Percentiles rank a stretch among this genome's conserved stretches.
phyloP scores from a whole-genome alignment of 768 basidiomycete genomes.

The Calocybe gangraenosa region DNA sequence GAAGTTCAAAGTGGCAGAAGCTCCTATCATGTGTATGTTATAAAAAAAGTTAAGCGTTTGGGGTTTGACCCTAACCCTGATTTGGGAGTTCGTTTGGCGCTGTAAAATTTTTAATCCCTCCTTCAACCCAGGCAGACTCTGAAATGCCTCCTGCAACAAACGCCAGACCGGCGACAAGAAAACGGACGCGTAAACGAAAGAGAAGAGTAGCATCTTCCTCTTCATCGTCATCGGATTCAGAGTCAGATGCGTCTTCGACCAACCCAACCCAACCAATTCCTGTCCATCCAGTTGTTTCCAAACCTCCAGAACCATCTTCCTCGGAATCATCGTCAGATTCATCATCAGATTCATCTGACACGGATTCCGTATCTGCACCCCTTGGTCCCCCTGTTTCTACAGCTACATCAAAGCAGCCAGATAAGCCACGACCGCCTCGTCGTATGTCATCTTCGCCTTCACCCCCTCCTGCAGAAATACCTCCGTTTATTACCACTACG shows the following conservation, averaged over 20 bases:
- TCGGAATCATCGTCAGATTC: conserved; percentile 29
- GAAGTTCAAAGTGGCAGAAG: background rate
- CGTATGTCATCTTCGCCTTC: no score
- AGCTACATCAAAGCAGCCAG: no score
- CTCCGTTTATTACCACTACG: conserved; percentile 49
- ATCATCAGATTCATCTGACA: conserved; percentile 6
- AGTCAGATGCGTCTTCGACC: conserved; percentile 16
- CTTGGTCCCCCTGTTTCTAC: conserved; percentile 8
- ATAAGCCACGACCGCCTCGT: no score
- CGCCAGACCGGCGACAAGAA: conserved; percentile 33
- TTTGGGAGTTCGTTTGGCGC: conserved; percentile 1
- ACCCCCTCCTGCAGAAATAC: conserved; percentile 43
- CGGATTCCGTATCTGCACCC: conserved; percentile 19
- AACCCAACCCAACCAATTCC: conserved; percentile 3
- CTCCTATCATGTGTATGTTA: no score
- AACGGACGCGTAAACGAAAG: conserved; percentile 51
- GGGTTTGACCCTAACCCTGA: conserved; percentile 9
- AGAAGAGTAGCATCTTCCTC: conserved; percentile 38
- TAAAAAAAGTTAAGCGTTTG: no score
- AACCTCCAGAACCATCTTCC: conserved; percentile 14
- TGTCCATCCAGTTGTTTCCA: conserved; percentile 1
- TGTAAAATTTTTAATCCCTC: background rate
- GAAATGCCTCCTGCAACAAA: conserved; percentile 18
- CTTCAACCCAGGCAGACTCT: background rate
- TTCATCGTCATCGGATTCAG: conserved; percentile 23